Conservation (phyloP, 2,329 filamentous ascomycete genomes). For the Curvularia verruculosa region DNA sequence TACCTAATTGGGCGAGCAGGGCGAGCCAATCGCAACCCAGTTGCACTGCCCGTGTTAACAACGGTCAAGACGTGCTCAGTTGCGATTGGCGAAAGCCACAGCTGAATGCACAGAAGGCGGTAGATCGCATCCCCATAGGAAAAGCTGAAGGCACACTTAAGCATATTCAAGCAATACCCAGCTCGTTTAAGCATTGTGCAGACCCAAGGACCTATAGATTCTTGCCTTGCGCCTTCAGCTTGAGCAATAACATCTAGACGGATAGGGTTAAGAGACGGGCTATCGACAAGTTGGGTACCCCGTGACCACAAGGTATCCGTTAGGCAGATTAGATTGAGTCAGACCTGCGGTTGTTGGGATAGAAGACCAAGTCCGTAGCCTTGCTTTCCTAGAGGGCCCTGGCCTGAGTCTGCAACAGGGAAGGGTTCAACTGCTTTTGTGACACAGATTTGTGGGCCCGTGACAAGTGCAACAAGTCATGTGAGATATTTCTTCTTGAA, state of each 20-base stretch:
- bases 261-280: neutral
- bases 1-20: constrained; percentile 20
- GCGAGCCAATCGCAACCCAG: constrained; percentile 28
- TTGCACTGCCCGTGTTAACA: neutral
- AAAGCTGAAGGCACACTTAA: neutral
- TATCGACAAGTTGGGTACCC: neutral
- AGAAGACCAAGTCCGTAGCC: too few species aligned
- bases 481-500: neutral
- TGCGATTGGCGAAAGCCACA: constrained; percentile 10
- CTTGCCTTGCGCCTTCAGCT: neutral
- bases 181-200: neutral
- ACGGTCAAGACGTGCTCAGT: neutral
- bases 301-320: neutral
- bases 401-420: neutral
- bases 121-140: neutral
- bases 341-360: too few species aligned
- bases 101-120: neutral
- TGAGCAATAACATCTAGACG: neutral
- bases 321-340: neutral
- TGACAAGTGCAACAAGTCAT: neutral
- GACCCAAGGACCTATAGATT: neutral
- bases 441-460: neutral
- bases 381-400: neutral
- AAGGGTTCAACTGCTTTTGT: neutral
- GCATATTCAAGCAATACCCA: constrained; percentile 3